Evolutionary conservation across 202 grass and related monocot species (phyloP).

Genomic region (Musa balbisiana): DNA sequence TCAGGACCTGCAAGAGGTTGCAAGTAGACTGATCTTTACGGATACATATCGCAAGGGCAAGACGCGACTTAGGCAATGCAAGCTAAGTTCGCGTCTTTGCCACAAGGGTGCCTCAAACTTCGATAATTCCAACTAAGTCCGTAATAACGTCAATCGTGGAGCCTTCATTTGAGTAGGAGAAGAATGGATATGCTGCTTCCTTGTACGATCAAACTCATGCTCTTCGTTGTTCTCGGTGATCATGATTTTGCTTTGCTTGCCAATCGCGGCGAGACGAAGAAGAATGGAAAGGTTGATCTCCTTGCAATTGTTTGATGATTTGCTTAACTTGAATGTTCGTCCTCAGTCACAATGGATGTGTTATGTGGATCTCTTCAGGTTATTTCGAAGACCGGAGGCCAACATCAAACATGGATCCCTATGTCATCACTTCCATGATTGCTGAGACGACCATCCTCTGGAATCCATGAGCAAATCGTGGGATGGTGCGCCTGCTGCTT

Average conservation of each 20-base stretch:
- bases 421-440: slow-evolving; percentile 13
- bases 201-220: neutral
- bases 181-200: neutral
- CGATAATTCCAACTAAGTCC: too few relatives aligned
- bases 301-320: neutral
- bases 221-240: too few relatives aligned
- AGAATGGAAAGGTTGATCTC: slow-evolving; percentile 15
- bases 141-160: slow-evolving; percentile 7
- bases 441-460: slow-evolving; percentile 13
- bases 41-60: too few relatives aligned
- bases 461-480: neutral
- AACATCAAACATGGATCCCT: slow-evolving; percentile 14
- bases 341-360: neutral
- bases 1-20: too few relatives aligned
- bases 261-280: slow-evolving; percentile 8
- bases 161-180: neutral
- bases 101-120: too few relatives aligned
- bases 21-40: too few relatives aligned
- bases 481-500: too few relatives aligned
- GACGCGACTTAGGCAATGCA: too few relatives aligned
- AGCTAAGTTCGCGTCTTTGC: too few relatives aligned
- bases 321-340: neutral
- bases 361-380: neutral
- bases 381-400: slow-evolving; percentile 16
- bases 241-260: neutral